These are phyloP conservation scores for Scheffersomyces lignicola DNA, from an alignment of 1,139 yeast genomes.

Conservation along the genomic window DNA sequence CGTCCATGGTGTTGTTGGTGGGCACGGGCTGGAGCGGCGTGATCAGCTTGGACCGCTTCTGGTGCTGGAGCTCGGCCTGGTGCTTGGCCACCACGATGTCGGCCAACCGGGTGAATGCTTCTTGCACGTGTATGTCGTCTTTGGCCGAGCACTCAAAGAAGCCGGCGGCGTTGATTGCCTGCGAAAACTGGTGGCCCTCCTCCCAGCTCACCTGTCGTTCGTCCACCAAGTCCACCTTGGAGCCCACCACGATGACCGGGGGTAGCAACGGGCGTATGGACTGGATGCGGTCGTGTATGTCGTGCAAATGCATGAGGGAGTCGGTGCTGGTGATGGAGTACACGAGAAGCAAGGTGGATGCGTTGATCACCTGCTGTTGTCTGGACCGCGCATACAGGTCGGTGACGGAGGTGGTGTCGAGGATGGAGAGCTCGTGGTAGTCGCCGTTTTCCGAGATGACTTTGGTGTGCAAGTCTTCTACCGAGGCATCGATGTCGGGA, in stretches of 20 bases:
- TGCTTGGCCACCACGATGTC: constrained; percentile 2
- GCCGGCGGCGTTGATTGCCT: constrained; percentile 24
- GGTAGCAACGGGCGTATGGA: constrained; percentile 24
- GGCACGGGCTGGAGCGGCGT: neutral
- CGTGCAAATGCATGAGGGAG: constrained; percentile 31
- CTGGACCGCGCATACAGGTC: constrained; percentile 31
- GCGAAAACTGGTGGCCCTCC: constrained; percentile 31
- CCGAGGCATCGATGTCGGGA: constrained; percentile 20
- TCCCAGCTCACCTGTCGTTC: constrained; percentile 27
- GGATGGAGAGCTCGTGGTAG: constrained; percentile 27
- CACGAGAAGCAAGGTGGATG: constrained; percentile 30
- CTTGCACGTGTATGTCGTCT: constrained; percentile 21
- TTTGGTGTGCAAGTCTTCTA: constrained; percentile 35
- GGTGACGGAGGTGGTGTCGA: constrained; percentile 24
- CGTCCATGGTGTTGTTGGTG: neutral
- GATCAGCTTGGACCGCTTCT: constrained; percentile 2
- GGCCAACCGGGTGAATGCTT: constrained; percentile 29
- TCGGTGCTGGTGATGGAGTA: constrained; percentile 29
- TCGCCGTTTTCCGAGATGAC: constrained; percentile 14
- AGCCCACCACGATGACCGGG: constrained; percentile 32
- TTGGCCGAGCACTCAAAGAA: constrained; percentile 33
- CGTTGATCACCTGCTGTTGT: constrained; percentile 28
- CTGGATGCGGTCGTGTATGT: constrained; percentile 21
- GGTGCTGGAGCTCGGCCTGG: neutral
- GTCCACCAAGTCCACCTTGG: constrained; percentile 29